These are phyloP conservation scores for Apodospora peruviana DNA, from an alignment of 495 filamentous ascomycete species.

Conservation along the genomic window DNA sequence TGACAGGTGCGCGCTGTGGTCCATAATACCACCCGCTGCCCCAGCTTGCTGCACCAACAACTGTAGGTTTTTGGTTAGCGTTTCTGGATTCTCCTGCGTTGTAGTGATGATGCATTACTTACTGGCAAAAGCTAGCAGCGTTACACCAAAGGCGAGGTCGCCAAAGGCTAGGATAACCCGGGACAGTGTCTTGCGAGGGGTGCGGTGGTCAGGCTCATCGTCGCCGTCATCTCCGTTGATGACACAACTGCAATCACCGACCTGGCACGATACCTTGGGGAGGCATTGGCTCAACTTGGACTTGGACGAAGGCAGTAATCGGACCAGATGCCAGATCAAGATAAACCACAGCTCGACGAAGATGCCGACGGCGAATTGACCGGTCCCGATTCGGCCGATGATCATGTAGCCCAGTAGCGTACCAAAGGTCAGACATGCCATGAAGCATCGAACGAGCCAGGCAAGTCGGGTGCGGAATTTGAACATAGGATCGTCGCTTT, in stretches of 20 bases:
- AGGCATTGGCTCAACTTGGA: not conserved
- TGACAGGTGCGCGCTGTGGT: not conserved
- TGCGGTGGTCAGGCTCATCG: not conserved
- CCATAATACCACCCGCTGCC: no score
- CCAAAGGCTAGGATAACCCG: not conserved
- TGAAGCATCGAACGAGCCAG: not conserved
- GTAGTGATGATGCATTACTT: not conserved
- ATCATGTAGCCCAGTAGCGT: slow-evolving; percentile 3
- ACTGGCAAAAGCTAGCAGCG: slow-evolving; percentile 2
- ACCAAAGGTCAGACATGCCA: slow-evolving; percentile 2
- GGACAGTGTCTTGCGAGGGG: not conserved
- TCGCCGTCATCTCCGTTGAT: slow-evolving; percentile 1
- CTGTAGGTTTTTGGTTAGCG: not conserved
- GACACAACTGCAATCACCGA: slow-evolving; percentile 8
- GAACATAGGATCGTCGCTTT: not conserved
- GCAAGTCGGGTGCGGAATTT: not conserved
- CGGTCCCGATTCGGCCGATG: not conserved
- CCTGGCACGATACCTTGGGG: slow-evolving; percentile 4
- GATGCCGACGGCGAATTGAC: not conserved
- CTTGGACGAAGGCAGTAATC: not conserved
- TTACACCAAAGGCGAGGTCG: slow-evolving; percentile 7
- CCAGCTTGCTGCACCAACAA: not conserved
- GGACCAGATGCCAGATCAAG: slow-evolving; percentile 5
- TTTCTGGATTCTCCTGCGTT: not conserved
- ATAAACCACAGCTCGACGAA: slow-evolving; percentile 5